Conservation (phyloP, 805 yeast genomes). For the Komagataella mondaviorum region DNA sequence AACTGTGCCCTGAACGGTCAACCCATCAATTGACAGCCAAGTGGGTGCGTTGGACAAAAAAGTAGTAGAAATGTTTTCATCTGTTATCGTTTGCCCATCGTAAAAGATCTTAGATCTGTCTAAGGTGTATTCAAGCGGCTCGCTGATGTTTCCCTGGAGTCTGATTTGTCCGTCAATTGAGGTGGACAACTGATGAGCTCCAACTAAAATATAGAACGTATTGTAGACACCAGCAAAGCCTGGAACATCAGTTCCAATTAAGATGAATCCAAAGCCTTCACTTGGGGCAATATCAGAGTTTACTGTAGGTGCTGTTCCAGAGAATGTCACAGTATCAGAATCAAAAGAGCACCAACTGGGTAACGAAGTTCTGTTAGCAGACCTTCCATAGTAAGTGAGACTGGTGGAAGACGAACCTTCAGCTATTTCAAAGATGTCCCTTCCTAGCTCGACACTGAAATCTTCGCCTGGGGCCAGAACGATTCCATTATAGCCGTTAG, state of each 20-base stretch:
- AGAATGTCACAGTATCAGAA: conserved; percentile 44
- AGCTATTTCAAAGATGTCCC: conserved; percentile 38
- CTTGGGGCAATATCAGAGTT: conserved; percentile 87
- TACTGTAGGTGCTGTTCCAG: conserved; percentile 81
- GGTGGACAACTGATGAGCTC: conserved; percentile 77
- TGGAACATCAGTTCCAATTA: conserved; percentile 66
- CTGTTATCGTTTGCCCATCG: conserved; percentile 39
- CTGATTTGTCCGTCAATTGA: conserved; percentile 39
- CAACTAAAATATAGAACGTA: conserved; percentile 62
- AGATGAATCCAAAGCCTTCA: conserved; percentile 46
- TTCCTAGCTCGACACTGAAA: conserved; percentile 53
- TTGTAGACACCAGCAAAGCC: conserved; percentile 67
- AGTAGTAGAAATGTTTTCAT: conserved; percentile 41
- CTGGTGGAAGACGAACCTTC: conserved; percentile 32
- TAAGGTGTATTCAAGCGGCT: conserved; percentile 35
- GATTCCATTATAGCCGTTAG: conserved; percentile 65
- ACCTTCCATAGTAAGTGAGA: conserved; percentile 65
- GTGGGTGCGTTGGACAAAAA: conserved; percentile 38
- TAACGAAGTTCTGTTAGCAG: conserved; percentile 72
- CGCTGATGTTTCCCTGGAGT: conserved; percentile 57
- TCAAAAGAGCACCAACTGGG: conserved; percentile 86
- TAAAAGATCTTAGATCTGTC: conserved; percentile 54
- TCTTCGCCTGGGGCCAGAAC: conserved; percentile 58
- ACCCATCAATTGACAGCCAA: conserved; percentile 35
- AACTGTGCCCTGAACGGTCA: conserved; percentile 38